These are phyloP conservation scores for Diaporthe eres DNA, from an alignment of 2,329 filamentous ascomycete genomes.

Conservation along the genomic window DNA sequence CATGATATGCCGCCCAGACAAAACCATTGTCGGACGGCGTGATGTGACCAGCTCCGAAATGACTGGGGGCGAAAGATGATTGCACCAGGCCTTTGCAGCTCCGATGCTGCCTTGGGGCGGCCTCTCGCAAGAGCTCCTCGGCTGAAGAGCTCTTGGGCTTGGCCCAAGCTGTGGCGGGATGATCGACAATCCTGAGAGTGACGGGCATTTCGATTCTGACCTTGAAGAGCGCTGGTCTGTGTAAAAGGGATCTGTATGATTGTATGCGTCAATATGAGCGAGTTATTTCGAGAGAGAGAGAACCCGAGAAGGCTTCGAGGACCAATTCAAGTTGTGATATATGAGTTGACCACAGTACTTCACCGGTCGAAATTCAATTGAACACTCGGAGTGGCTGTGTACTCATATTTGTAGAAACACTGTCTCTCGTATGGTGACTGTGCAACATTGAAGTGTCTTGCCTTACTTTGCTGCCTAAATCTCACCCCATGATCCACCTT, in stretches of 20 bases:
- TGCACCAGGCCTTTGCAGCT: not conserved
- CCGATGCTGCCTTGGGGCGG: not conserved
- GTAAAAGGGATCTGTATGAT: not conserved
- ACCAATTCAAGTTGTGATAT: too few relatives aligned
- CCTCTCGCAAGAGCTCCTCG: not conserved
- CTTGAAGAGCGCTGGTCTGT: not conserved
- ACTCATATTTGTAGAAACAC: too few relatives aligned
- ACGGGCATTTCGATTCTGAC: not conserved
- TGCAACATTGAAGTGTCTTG: too few relatives aligned
- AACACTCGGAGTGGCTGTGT: too few relatives aligned
- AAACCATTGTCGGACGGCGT: slow-evolving; percentile 42
- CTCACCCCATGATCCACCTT: too few relatives aligned
- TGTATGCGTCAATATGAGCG: too few relatives aligned
- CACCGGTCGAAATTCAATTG: too few relatives aligned
- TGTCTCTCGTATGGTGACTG: too few relatives aligned
- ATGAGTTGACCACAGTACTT: too few relatives aligned
- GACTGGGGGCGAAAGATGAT: not conserved
- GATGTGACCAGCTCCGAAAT: not conserved
- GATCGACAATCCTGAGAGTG: not conserved
- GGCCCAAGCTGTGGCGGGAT: not conserved
- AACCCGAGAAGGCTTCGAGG: too few relatives aligned
- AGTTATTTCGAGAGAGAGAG: too few relatives aligned
- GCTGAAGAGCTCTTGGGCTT: not conserved
- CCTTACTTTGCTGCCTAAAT: too few relatives aligned
- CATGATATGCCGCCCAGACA: slow-evolving; percentile 52